Evolutionary conservation across 2,329 filamentous ascomycete genomes (phyloP).

Genomic region (Colletotrichum chrysophilum): DNA sequence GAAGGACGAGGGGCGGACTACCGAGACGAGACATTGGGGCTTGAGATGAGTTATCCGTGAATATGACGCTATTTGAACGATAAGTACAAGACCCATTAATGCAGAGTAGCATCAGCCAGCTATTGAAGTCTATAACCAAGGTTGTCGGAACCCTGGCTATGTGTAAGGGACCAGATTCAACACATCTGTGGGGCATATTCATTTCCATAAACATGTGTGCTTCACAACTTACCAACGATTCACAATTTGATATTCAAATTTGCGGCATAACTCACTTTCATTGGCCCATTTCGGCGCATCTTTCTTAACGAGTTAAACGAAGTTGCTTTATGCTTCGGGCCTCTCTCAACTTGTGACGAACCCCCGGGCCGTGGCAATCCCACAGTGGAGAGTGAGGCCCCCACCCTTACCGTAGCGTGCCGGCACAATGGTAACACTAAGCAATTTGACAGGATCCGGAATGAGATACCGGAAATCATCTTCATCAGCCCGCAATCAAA

Average conservation of each 20-base stretch:
- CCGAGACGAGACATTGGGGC: neutral
- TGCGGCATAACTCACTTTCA: neutral
- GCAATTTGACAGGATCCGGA: conserved; percentile 7
- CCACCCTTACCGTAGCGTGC: neutral
- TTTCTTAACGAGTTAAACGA: neutral
- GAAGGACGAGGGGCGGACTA: neutral
- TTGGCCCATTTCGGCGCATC: neutral
- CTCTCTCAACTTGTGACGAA: neutral
- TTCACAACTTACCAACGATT: neutral
- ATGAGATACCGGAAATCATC: neutral
- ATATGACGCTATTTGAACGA: neutral
- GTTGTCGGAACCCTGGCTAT: neutral
- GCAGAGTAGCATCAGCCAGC: neutral
- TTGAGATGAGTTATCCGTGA: neutral
- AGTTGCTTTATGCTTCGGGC: neutral
- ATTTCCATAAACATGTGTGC: neutral
- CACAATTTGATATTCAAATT: neutral
- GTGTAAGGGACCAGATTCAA: neutral
- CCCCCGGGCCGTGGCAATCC: neutral
- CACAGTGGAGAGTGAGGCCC: neutral
- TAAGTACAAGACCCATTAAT: neutral
- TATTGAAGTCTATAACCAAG: neutral
- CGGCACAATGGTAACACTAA: conserved; percentile 8
- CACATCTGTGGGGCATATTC: neutral
- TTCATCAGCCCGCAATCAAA: conserved; percentile 10